Evolutionary conservation across 2,329 filamentous ascomycete species (phyloP), one percentile per base, ranked within the genome.

Genomic region (Zalaria sp.): DNA sequence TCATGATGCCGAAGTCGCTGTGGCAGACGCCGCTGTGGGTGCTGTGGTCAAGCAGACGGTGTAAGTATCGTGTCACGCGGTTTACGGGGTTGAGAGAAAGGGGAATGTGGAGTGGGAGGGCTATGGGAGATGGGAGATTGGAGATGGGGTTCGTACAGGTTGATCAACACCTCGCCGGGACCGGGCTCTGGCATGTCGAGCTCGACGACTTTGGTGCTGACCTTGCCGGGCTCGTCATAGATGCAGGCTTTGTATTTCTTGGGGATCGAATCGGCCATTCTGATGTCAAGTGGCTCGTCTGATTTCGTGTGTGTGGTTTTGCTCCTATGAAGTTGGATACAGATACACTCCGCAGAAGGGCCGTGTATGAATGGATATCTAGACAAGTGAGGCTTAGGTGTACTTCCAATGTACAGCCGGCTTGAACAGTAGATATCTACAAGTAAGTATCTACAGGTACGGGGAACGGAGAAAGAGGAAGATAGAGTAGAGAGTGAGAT

Each of bases 141-240:
- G 29, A 32, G 29, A n/a, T 7, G n/a, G 29, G 25, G 40, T 26
- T 42, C 63, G 46, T 59, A 76, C 72, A 80, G 55, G 48, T 77
- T 75, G 48, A 81, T 67, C 41, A 81, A 58, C 4, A 81, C 74
- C 53, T 82, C 69, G 43, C 77, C 77, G 0, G 69, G 56, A 2
- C 74, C 75, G 3, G 78, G 78, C 55, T 79, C 74, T 3, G 78
- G 78, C 34, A 74, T 77, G 48, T 81, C 75, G 38, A 81, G 57
- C 45, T 75, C 73, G 44, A 73, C 71, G 37, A 81, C 61, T 56
- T 79, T 78, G 5, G 76, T 80, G 2, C 75, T 80, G 46, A 81
- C 68, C 3, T 65, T 69, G 38, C 78, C 78, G 0, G 78, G 78
- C 52, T 77, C 70, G 59, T 81, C 77, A 53, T 80, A 82, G 43